These are phyloP conservation scores for Rhizopus stolonifer DNA, from an alignment of 371 early-diverging fungal genomes.

Conservation along the genomic window DNA sequence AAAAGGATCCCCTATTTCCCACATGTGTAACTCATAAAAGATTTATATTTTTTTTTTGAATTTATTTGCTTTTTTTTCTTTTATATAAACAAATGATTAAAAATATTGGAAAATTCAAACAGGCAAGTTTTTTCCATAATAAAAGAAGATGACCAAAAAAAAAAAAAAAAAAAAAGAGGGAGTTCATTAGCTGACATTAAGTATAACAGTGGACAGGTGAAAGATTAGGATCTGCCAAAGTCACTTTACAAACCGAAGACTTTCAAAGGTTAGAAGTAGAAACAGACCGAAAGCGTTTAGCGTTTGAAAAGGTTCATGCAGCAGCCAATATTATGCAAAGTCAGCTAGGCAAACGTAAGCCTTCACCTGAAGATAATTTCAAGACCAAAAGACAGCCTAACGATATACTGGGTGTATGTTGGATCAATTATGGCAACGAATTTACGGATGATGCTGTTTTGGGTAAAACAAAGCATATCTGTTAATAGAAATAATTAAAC, in stretches of 20 bases:
- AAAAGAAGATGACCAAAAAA: no score
- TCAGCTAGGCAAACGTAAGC: constrained; percentile 52
- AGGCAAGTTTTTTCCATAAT: constrained; percentile 40
- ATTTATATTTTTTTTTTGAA: background rate
- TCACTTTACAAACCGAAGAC: constrained; percentile 46
- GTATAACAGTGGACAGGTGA: constrained; percentile 50
- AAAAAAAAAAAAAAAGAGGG: background rate
- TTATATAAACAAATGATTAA: constrained; percentile 53
- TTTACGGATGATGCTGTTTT: constrained; percentile 60
- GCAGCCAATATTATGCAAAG: constrained; percentile 25
- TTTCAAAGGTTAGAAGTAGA: constrained; percentile 41
- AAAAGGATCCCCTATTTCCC: no score
- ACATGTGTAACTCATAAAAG: background rate
- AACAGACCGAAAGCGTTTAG: constrained; percentile 31
- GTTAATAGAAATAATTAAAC: background rate
- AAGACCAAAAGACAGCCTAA: constrained; percentile 60
- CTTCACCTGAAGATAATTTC: constrained; percentile 53
- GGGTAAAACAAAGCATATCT: constrained; percentile 36
- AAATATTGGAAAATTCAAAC: constrained; percentile 70
- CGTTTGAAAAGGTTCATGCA: constrained; percentile 37
- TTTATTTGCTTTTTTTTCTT: background rate
- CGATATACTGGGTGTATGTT: constrained; percentile 60
- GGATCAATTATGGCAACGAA: constrained; percentile 58
- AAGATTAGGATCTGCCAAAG: constrained; percentile 47
- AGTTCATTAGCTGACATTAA: constrained; percentile 10